These are phyloP conservation scores for Escallonia herrerae DNA, from an alignment of 129 eudicot species.

Conservation along the genomic window DNA sequence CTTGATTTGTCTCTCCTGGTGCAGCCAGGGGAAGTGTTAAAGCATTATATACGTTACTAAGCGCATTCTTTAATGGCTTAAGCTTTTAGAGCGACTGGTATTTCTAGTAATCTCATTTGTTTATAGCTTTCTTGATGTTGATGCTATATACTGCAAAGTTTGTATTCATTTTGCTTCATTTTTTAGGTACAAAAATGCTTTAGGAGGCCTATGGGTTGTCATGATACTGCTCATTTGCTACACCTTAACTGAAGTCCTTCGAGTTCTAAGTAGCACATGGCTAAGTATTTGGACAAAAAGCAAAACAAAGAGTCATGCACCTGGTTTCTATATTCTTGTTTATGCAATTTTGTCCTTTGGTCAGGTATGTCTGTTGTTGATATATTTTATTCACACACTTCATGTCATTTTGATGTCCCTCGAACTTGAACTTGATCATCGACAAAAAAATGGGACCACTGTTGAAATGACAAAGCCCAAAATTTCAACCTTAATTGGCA, in stretches of 20 bases:
- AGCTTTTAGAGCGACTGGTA: too few relatives aligned
- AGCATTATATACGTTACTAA: too few relatives aligned
- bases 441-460: too few relatives aligned
- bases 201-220: constrained; percentile 90
- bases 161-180: background rate
- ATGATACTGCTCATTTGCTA: constrained; percentile 64
- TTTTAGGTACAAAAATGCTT: constrained; percentile 71
- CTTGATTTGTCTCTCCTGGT: too few relatives aligned
- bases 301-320: constrained; percentile 31
- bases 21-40: too few relatives aligned
- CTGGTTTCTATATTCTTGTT: constrained; percentile 56
- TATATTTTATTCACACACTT: background rate
- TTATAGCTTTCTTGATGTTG: too few relatives aligned
- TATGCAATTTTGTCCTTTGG: constrained; percentile 73
- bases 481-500: too few relatives aligned
- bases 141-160: too few relatives aligned
- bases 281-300: constrained; percentile 86
- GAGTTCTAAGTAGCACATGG: constrained; percentile 95
- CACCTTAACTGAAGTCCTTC: constrained; percentile 57
- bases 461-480: too few relatives aligned
- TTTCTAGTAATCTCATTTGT: too few relatives aligned
- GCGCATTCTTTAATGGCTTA: too few relatives aligned
- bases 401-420: background rate
- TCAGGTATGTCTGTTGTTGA: constrained; percentile 42
- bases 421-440: background rate